Conservation (phyloP, 208 protist species). For the Wallacemonas collosoma region DNA sequence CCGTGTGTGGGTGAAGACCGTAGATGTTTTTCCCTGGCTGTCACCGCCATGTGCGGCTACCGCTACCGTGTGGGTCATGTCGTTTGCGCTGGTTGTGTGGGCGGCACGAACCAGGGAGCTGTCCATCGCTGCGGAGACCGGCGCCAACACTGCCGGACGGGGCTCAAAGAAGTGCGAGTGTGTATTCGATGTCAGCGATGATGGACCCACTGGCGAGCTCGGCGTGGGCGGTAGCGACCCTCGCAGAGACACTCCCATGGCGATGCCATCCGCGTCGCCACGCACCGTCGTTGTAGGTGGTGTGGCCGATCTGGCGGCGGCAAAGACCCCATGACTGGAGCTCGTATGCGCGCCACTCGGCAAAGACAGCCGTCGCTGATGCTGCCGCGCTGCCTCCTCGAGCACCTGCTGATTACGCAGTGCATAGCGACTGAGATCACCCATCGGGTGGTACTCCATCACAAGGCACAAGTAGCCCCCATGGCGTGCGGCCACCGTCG, state of each 20-base stretch:
- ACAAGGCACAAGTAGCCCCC: conserved; percentile 80
- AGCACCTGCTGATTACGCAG: conserved; percentile 39
- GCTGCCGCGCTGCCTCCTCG: neutral
- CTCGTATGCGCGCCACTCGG: conserved; percentile 2
- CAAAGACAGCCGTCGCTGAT: conserved; percentile 1
- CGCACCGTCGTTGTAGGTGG: neutral
- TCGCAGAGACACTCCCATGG: too few relatives aligned
- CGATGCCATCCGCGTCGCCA: neutral
- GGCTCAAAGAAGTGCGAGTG: conserved; percentile 12
- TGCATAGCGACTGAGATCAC: conserved; percentile 76
- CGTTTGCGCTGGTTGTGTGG: too few relatives aligned
- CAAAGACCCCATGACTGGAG: neutral
- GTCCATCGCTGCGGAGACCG: too few relatives aligned
- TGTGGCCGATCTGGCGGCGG: conserved; percentile 8
- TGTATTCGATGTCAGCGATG: neutral
- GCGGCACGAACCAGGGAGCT: too few relatives aligned
- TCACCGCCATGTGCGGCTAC: neutral
- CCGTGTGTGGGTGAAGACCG: neutral
- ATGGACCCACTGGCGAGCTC: neutral
- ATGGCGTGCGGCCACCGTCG: conserved; percentile 24
- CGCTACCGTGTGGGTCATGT: too few relatives aligned
- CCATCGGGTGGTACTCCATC: conserved; percentile 82
- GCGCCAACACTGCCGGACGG: neutral
- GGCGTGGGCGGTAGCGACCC: too few relatives aligned
- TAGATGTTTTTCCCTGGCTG: neutral